Evolutionary conservation across 495 filamentous ascomycete genomes (phyloP).

Genomic region (Pseudevernia furfuracea): DNA sequence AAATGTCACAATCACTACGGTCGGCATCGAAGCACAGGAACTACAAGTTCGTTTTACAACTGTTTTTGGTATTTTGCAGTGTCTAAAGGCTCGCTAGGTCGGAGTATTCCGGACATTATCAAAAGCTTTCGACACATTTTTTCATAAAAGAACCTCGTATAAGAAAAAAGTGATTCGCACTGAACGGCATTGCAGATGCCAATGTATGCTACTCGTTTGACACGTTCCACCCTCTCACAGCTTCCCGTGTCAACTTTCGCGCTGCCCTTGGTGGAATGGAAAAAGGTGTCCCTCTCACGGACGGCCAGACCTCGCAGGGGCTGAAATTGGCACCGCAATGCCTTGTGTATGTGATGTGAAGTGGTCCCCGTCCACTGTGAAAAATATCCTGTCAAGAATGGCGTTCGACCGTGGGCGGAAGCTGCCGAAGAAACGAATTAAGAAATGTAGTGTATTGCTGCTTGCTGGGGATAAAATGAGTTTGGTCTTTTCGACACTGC

Average conservation of each 20-base stretch:
- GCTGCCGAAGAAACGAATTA: neutral
- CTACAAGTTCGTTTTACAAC: neutral
- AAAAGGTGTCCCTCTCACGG: neutral
- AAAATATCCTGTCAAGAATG: neutral
- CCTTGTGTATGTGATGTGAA: neutral
- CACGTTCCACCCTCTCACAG: slow-evolving; percentile 1
- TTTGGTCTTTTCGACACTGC: neutral
- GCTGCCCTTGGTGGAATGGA: neutral
- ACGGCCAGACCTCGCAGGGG: neutral
- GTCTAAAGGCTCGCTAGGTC: neutral
- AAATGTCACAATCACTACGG: no score
- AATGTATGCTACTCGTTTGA: neutral
- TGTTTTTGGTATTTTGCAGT: neutral
- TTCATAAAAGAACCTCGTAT: neutral
- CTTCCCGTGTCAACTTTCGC: neutral
- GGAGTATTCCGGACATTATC: neutral
- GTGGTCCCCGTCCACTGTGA: neutral
- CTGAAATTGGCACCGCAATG: neutral
- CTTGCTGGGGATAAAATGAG: neutral
- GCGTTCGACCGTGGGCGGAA: neutral
- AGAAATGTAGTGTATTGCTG: neutral
- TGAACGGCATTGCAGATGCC: neutral
- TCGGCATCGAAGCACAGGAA: no score
- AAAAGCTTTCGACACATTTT: neutral
- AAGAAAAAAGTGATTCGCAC: neutral